Evolutionary conservation across 106 monocot genomes (phyloP), one percentile per base, ranked within the genome.

Genomic region (Triglochin maritima): DNA sequence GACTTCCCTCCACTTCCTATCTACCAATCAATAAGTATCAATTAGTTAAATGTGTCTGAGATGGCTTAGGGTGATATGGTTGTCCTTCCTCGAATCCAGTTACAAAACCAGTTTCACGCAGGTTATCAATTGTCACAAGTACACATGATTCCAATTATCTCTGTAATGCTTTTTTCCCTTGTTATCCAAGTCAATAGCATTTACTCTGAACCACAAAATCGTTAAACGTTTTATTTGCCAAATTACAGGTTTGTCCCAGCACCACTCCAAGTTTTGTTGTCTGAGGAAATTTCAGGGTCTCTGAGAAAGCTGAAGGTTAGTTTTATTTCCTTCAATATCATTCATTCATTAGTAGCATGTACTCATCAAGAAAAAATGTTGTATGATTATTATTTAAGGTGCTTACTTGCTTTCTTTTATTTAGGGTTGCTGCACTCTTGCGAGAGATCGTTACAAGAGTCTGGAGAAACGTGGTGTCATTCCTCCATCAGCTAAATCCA

Each of bases 231-330:
- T 71, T 9, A 57, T 42, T 57, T 55, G 5, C 7, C 11, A 67
- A 69, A 15, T 41, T 47, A 46, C 76, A 96, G 96, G 76, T 96
- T 88, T 77, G 83, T 82, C 70, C 91, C 90, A 50, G 83, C 91
- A 68, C 88, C 96, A 9, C 46, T 77, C 50, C 88, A 96, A 82
- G 96, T 96, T 72, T 78, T 91, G 9, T 73, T 96, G 66, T 84
- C 91, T 7, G 96, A 96, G 78, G 91, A 96, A 65, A 96, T 96
- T 46, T 87, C 88, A 59, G 96, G 96, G n/a, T 96, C 96, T 67
- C 77, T 96, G 45, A 65, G 96, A 9, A 88, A 88, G 83, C 79
- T 96, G 58, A 91, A 94, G 89, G 94, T 85, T 12, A 57, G 54
- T 7, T 52, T 8, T 59, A 29, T 7, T 59, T 60, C 3, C 29